phyloP scores from a whole-genome alignment of 345 rosid species.

The Lepidium sativum region DNA sequence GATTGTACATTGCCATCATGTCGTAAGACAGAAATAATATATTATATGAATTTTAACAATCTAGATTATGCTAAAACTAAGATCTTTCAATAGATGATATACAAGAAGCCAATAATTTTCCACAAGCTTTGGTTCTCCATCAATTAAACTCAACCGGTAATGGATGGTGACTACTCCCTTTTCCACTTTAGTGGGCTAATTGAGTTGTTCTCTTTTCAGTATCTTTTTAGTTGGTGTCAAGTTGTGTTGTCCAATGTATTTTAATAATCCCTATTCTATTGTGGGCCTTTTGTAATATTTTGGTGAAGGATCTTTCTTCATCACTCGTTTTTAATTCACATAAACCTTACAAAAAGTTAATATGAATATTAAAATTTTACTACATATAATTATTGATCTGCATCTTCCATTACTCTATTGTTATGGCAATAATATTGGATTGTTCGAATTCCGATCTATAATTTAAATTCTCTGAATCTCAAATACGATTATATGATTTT shows the following conservation, averaged over 20 bases:
- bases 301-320: background rate
- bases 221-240: background rate
- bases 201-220: background rate
- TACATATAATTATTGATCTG: background rate
- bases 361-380: background rate
- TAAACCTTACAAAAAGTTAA: background rate
- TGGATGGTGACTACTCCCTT: background rate
- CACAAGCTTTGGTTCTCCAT: background rate
- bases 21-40: background rate
- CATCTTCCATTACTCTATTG: background rate
- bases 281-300: background rate
- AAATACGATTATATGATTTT: no score
- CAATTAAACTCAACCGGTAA: background rate
- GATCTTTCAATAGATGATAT: no score
- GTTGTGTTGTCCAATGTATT: background rate
- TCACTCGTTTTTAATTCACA: background rate
- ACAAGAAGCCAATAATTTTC: background rate
- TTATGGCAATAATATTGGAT: background rate
- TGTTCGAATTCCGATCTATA: no score
- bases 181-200: background rate
- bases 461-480: no score
- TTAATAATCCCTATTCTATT: background rate
- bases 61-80: no score
- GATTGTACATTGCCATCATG: background rate
- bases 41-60: background rate